Percentiles rank a stretch among this genome's conserved stretches.
phyloP scores from a whole-genome alignment of 2,329 filamentous ascomycete genomes.

The Colletotrichum musae region DNA sequence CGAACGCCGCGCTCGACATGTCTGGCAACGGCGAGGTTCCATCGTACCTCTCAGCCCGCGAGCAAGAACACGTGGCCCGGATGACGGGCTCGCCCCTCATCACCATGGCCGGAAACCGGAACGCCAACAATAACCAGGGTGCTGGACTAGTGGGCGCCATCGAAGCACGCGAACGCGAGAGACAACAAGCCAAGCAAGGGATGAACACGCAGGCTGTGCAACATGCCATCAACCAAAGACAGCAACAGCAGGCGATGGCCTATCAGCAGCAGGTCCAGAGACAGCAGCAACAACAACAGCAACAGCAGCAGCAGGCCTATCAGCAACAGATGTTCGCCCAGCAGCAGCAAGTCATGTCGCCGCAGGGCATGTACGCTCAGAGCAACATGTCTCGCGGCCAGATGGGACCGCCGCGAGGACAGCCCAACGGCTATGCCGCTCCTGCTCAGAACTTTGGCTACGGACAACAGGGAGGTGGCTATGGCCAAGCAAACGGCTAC shows the following conservation, averaged over 20 bases:
- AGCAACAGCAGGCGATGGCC: slow-evolving; percentile 50
- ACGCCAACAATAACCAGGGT: slow-evolving; percentile 63
- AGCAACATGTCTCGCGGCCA: slow-evolving; percentile 39
- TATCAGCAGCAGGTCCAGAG: slow-evolving; percentile 52
- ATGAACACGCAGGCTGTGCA: slow-evolving; percentile 80
- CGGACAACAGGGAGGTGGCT: slow-evolving; percentile 19
- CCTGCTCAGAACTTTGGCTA: slow-evolving; percentile 29
- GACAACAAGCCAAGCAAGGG: slow-evolving; percentile 77
- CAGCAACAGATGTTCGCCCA: slow-evolving; percentile 47
- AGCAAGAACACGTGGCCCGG: slow-evolving; percentile 90
- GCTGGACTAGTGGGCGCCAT: slow-evolving; percentile 83
- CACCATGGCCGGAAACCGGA: slow-evolving; percentile 62
- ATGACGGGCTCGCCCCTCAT: slow-evolving; percentile 85
- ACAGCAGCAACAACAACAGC: slow-evolving; percentile 52
- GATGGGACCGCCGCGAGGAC: slow-evolving; percentile 24
- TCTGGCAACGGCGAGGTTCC: slow-evolving; percentile 55
- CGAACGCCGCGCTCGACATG: slow-evolving; percentile 66
- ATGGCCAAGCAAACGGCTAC: slow-evolving; percentile 17
- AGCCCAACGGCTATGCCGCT: slow-evolving; percentile 25
- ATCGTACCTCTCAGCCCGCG: slow-evolving; percentile 82
- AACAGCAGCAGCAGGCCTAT: slow-evolving; percentile 47
- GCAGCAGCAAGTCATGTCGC: slow-evolving; percentile 36
- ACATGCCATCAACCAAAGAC: slow-evolving; percentile 75
- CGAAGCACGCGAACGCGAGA: slow-evolving; percentile 84
- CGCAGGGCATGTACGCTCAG: slow-evolving; percentile 37